A percentile compares a stretch with the other conserved stretches of the same genome.
Conservation (phyloP, 495 filamentous ascomycete species). For the Penicillium lividum region DNA sequence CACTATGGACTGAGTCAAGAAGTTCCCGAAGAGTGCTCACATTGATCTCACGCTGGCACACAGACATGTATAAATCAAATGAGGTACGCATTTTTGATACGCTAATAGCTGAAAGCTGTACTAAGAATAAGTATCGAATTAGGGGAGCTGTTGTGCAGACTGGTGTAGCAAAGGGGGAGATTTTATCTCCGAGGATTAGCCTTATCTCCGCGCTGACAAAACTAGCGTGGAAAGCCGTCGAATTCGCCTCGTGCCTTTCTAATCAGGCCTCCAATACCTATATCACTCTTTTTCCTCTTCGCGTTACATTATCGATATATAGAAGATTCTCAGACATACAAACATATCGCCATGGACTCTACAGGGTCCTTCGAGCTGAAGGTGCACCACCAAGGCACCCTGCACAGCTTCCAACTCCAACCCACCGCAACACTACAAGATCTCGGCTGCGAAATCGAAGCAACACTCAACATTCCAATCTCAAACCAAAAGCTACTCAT, state of each 20-base stretch:
- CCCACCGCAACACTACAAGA: slow-evolving; percentile 72
- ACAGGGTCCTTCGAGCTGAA: slow-evolving; percentile 39
- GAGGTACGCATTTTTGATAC: too few species aligned
- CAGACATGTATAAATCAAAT: too few species aligned
- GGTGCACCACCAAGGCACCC: slow-evolving; percentile 64
- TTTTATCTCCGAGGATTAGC: background rate
- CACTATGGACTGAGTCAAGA: too few species aligned
- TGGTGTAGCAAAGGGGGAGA: too few species aligned
- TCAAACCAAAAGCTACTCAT: slow-evolving; percentile 77
- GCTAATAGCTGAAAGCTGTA: too few species aligned
- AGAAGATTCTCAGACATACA: background rate
- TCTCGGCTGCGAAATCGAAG: slow-evolving; percentile 57
- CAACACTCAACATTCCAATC: slow-evolving; percentile 60
- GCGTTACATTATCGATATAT: background rate
- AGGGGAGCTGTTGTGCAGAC: too few species aligned
- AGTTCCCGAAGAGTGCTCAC: too few species aligned
- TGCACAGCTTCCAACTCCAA: slow-evolving; percentile 67
- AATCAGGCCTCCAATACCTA: background rate
- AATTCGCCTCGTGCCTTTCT: background rate
- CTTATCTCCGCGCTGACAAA: background rate
- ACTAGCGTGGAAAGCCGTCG: background rate
- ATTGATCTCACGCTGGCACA: too few species aligned
- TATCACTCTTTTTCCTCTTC: background rate
- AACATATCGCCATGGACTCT: slow-evolving; percentile 14
- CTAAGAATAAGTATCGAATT: too few species aligned